phyloP scores from a whole-genome alignment of 306 rosid genomes.

The Acmispon strigosus region DNA sequence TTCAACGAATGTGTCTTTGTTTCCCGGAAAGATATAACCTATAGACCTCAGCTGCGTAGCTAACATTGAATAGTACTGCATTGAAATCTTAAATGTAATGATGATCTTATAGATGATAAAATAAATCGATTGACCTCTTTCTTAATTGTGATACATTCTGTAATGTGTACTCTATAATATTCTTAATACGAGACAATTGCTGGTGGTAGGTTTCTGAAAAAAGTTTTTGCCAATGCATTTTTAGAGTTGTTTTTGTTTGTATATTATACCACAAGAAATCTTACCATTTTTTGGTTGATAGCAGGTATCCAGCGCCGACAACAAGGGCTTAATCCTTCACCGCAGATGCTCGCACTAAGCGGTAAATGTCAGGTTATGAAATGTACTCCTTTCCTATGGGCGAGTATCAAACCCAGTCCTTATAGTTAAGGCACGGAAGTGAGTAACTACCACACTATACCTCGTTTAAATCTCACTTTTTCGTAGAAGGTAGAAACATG shows the following conservation, averaged over 20 bases:
- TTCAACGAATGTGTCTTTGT: not conserved
- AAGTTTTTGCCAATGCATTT: not conserved
- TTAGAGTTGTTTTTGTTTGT: not conserved
- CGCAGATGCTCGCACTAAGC: too few relatives aligned
- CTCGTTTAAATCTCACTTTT: too few relatives aligned
- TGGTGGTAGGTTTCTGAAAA: not conserved
- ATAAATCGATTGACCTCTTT: not conserved
- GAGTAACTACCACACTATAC: too few relatives aligned
- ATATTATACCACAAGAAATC: not conserved
- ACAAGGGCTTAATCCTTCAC: too few relatives aligned
- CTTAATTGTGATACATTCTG: too few relatives aligned
- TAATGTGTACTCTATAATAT: not conserved
- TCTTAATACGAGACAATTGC: not conserved
- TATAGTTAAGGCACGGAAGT: too few relatives aligned
- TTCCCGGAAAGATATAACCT: not conserved
- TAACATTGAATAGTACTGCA: not conserved
- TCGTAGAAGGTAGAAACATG: too few relatives aligned
- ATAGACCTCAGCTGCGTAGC: too few relatives aligned
- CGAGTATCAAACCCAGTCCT: too few relatives aligned
- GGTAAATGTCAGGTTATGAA: too few relatives aligned
- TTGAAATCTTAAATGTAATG: not conserved
- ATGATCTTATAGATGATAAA: not conserved
- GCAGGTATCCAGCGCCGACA: too few relatives aligned
- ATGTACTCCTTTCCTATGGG: too few relatives aligned
- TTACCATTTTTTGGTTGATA: not conserved